Evolutionary conservation across 1,284 basidiomycete genomes (phyloP), one percentile per base, ranked within the genome.

Genomic region (Phellinidium pouzarii): DNA sequence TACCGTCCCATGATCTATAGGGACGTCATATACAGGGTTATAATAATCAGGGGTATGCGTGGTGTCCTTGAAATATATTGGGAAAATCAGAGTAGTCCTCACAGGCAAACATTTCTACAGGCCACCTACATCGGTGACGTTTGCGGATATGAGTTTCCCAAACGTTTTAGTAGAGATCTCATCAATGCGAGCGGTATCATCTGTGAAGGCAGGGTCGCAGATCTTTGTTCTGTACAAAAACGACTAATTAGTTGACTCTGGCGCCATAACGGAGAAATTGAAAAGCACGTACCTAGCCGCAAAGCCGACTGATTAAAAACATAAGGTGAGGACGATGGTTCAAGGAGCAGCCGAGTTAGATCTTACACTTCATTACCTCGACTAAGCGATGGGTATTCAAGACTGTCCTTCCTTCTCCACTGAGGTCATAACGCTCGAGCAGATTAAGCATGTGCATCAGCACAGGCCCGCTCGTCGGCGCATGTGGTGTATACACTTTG

Each of bases 31-130:
- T 40, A 85, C 74, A 1, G 94, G 88, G 22, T 89, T 77, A 65
- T 97, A 96, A 67, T 94, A 94, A 22, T 80, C 77, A 1, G 87
- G 75, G 2, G 75, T 66, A 65, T 95, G 92, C 0, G 94, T 95
- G 2, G 63, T 71, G 63, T 90, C 81, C 88, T 93, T 61, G 38
- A 57, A 34, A 37, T 45, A 60, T 46, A 41, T 50, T 61, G 57
- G 58, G 50, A 38, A 59, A 36, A 41, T 6, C 48, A 48, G 14
- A 26, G 9, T 31, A 31, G 7, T 31, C 29, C 29, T 31, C 14
- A 36, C 50, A 49, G 23, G 22, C 23, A 53, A 50, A 27, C 42
- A 55, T n/a, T 12, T 8, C 31, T 34, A 34, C 29, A 45, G 36
- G 44, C 44, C 37, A 68, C 82, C 58, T 62, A 91, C 91, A 66